Evolutionary conservation across 495 filamentous ascomycete species (phyloP), one percentile per base, ranked within the genome.

Genomic region (Cercophora newfieldiana): DNA sequence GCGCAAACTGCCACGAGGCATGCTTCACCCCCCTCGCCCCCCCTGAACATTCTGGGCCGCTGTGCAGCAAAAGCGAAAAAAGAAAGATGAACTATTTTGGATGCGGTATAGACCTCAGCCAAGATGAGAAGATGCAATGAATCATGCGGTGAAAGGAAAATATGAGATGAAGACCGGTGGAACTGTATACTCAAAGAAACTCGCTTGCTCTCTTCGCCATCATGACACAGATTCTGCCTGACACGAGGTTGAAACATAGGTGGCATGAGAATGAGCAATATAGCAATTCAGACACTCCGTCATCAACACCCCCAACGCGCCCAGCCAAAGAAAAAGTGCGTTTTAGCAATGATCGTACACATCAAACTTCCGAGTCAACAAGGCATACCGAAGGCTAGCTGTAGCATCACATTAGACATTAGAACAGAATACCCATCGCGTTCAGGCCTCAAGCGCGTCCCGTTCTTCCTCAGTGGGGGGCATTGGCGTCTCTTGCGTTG

Each of bases 401-500:
- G 60, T 29, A 54, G 37, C 26, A 49, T 59, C 33, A 53, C 31
- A 67, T 70, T 66, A 72, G 31, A 58, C 64, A 66, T 66, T 69
- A 71, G 44, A 68, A 50, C 30, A 61, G 22, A n/a, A 21, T 48
- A 22, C 22, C 37, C 37, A 44, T 44, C 0, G 25, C 4, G 21
- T 21, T 71, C 59, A 82, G 2, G 68, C 79, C 54, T 81, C 69
- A 31, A 81, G 71, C 10, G 77, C 72, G 67, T 81, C 80, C 55
- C 53, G 65, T 53, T 81, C 80, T 54, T 81, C 80, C 66, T 81
- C 80, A 1, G 75, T 72, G 50, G 78, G 73, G 55, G 63, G 67
- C 26, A 73, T 72, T 0, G 80, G 74, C n/a, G 77, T 77, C 66
- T 77, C 71, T 60, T 60, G 59, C 22, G 59, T 66, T 57, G 72